Evolutionary conservation across 441 rosid species (phyloP).

Genomic region (Euphorbia schlechtendalii): DNA sequence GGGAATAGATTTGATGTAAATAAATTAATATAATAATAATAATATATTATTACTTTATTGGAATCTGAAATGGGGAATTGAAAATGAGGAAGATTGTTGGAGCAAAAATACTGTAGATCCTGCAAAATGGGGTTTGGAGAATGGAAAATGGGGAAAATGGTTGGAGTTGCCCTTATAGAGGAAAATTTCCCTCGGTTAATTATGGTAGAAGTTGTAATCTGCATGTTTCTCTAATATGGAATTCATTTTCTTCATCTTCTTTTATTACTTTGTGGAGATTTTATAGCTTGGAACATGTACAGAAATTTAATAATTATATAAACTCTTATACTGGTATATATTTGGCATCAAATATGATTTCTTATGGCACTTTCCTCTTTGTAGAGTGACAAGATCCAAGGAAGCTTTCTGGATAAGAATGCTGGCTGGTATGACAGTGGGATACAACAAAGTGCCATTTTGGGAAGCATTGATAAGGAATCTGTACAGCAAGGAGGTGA

Average conservation of each 20-base stretch:
- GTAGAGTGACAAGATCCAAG: slow-evolving; percentile 17
- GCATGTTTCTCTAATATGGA: background rate
- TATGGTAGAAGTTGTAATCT: no score
- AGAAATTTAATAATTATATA: background rate
- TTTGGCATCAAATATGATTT: slow-evolving; percentile 4
- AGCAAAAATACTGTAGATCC: no score
- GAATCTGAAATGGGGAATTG: no score
- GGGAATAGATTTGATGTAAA: no score
- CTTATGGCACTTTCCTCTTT: background rate
- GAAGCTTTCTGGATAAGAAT: slow-evolving; percentile 26
- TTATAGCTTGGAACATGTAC: slow-evolving; percentile 2
- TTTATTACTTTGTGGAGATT: background rate
- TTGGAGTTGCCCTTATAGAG: no score
- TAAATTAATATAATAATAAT: no score
- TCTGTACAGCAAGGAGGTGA: slow-evolving; percentile 22
- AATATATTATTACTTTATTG: no score
- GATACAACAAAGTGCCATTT: slow-evolving; percentile 19
- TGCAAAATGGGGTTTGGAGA: no score
- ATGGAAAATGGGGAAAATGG: no score
- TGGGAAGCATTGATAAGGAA: slow-evolving; percentile 26
- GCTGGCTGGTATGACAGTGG: slow-evolving; percentile 18
- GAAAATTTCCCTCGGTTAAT: no score
- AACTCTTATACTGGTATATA: background rate
- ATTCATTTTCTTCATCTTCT: background rate
- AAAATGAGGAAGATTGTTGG: no score